Conservation (phyloP, 441 rosid species). For the Pelargonium australe region DNA sequence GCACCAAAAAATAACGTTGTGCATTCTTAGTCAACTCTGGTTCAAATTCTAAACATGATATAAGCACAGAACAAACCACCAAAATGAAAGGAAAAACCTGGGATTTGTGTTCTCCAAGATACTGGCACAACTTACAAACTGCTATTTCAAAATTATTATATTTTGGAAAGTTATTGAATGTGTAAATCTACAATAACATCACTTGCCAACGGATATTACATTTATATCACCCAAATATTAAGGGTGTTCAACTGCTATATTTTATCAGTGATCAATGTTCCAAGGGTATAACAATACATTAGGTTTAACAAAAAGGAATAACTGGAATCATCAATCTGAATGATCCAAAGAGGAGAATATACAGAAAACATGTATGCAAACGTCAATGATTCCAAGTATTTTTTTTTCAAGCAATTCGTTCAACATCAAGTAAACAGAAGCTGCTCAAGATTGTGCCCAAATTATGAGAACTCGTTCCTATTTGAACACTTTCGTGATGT, state of each 20-base stretch:
- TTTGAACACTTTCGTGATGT: not conserved
- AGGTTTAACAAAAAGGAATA: not conserved
- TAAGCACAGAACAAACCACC: not conserved
- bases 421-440: conserved; percentile 12
- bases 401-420: not conserved
- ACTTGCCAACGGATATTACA: no score
- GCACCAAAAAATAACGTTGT: not conserved
- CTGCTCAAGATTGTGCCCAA: not conserved
- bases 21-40: not conserved
- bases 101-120: conserved; percentile 6
- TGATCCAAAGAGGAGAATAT: not conserved
- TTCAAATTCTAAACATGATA: conserved; percentile 5
- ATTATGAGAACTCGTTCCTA: conserved; percentile 7
- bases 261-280: not conserved
- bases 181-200: no score
- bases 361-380: not conserved
- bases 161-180: not conserved
- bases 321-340: not conserved
- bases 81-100: not conserved
- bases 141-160: not conserved
- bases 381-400: not conserved
- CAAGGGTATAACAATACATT: not conserved
- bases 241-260: no score
- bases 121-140: conserved; percentile 3
- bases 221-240: no score